phyloP scores from a whole-genome alignment of 805 yeast species.

The Myxozyma geophila region DNA sequence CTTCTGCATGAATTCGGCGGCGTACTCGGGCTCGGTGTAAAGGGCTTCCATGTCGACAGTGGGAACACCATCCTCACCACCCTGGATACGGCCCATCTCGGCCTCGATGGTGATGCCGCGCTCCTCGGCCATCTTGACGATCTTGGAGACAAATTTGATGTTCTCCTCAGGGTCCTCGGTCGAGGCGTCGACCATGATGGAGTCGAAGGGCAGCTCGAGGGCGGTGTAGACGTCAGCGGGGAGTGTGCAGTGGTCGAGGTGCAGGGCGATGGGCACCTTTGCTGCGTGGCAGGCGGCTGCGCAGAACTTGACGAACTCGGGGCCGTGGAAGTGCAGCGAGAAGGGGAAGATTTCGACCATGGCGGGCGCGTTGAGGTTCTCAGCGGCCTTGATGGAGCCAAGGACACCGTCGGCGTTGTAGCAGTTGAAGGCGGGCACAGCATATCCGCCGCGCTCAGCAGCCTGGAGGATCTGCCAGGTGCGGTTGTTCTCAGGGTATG shows the following conservation, averaged over 20 bases:
- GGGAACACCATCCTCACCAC: constrained; percentile 49
- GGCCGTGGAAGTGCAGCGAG: constrained; percentile 47
- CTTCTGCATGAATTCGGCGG: constrained; percentile 41
- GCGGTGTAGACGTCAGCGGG: constrained; percentile 45
- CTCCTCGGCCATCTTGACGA: constrained; percentile 43
- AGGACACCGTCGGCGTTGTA: constrained; percentile 47
- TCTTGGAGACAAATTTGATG: constrained; percentile 42
- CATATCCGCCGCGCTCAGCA: constrained; percentile 45
- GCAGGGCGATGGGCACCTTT: constrained; percentile 47
- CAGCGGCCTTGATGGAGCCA: constrained; percentile 48
- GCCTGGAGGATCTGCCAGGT: constrained; percentile 43
- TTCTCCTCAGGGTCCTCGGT: constrained; percentile 47
- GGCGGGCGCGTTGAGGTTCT: constrained; percentile 44
- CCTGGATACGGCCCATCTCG: constrained; percentile 50
- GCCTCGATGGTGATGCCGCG: constrained; percentile 48
- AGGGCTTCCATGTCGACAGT: constrained; percentile 44
- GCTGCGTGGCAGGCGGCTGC: constrained; percentile 42
- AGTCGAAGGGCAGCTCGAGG: constrained; percentile 46
- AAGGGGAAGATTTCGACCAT: constrained; percentile 48
- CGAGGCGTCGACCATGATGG: constrained; percentile 50
- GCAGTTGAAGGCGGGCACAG: constrained; percentile 47
- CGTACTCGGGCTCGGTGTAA: constrained; percentile 46
- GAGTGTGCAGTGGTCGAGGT: constrained; percentile 48
- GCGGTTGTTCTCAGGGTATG: constrained; percentile 39
- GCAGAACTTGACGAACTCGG: constrained; percentile 43